Percentiles rank a stretch among this genome's conserved stretches.
Conservation (phyloP, 1,139 yeast species). For the Tardiomyces blankii region DNA sequence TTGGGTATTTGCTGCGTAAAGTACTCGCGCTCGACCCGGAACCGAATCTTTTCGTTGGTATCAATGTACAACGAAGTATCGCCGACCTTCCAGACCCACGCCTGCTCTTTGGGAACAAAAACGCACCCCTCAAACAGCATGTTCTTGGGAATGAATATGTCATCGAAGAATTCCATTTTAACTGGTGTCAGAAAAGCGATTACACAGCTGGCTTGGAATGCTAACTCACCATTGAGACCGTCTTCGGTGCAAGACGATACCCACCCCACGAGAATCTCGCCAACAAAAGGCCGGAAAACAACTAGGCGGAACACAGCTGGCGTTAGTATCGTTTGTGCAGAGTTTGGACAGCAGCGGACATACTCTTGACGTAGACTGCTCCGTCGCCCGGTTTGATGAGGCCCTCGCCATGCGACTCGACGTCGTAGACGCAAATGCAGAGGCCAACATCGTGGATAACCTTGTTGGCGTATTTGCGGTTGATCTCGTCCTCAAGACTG, state of each 20-base stretch:
- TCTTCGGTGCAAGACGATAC: conserved; percentile 77
- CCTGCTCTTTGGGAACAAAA: conserved; percentile 56
- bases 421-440: conserved; percentile 75
- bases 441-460: conserved; percentile 75
- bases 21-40: conserved; percentile 80
- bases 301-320: conserved; percentile 51
- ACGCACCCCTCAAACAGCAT: conserved; percentile 70
- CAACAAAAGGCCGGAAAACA: conserved; percentile 88
- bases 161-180: conserved; percentile 80
- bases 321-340: conserved; percentile 16
- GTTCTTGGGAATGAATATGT: conserved; percentile 75
- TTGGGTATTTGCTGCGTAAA: conserved; percentile 51
- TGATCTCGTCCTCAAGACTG: conserved; percentile 71
- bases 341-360: not conserved
- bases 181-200: conserved; percentile 20
- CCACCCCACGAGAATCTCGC: conserved; percentile 92
- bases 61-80: conserved; percentile 78
- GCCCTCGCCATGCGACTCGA: conserved; percentile 74
- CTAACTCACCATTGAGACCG: conserved; percentile 52
- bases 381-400: conserved; percentile 94
- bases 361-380: conserved; percentile 54
- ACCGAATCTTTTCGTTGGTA: conserved; percentile 80
- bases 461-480: conserved; percentile 71
- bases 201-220: not conserved
- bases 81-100: conserved; percentile 79